phyloP scores from a whole-genome alignment of 352 stramenopile genomes.

The Phytophthora kernoviae region DNA sequence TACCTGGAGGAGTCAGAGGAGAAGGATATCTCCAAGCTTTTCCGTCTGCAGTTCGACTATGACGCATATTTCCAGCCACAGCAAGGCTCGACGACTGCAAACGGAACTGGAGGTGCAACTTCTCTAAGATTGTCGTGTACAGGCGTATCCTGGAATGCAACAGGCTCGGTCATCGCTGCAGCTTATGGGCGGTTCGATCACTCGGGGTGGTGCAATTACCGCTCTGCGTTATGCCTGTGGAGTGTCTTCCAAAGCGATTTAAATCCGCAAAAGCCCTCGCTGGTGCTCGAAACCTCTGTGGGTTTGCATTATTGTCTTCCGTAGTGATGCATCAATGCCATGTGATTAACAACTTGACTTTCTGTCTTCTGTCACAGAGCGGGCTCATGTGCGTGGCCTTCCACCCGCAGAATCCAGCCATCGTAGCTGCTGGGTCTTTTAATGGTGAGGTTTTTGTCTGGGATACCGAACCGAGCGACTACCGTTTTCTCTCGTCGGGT shows the following conservation, averaged over 20 bases:
- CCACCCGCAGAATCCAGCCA: slow-evolving; percentile 80
- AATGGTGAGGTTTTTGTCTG: slow-evolving; percentile 88
- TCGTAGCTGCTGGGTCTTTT: slow-evolving; percentile 87
- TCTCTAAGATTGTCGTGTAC: slow-evolving; percentile 80
- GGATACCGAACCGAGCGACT: slow-evolving; percentile 73
- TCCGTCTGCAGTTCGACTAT: slow-evolving; percentile 72
- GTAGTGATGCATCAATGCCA: not conserved
- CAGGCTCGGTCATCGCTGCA: slow-evolving; percentile 80
- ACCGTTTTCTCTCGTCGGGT: slow-evolving; percentile 67
- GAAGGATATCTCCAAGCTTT: slow-evolving; percentile 64
- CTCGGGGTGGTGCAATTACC: slow-evolving; percentile 88
- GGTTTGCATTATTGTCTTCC: slow-evolving; percentile 6
- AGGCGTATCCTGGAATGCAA: slow-evolving; percentile 87
- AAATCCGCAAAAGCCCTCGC: slow-evolving; percentile 59
- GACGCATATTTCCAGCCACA: slow-evolving; percentile 67
- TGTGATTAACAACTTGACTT: not conserved
- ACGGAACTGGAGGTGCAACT: slow-evolving; percentile 4
- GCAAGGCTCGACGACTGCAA: slow-evolving; percentile 18
- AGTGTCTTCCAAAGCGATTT: slow-evolving; percentile 85
- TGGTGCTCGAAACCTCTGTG: slow-evolving; percentile 82
- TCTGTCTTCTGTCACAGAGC: slow-evolving; percentile 38
- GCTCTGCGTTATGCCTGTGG: slow-evolving; percentile 86
- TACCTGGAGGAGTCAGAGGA: slow-evolving; percentile 73
- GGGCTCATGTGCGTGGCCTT: slow-evolving; percentile 89
- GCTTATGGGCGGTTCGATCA: slow-evolving; percentile 87